These are phyloP conservation scores for Tylopilus subfusipes DNA, from an alignment of 768 basidiomycete species.

Conservation along the genomic window DNA sequence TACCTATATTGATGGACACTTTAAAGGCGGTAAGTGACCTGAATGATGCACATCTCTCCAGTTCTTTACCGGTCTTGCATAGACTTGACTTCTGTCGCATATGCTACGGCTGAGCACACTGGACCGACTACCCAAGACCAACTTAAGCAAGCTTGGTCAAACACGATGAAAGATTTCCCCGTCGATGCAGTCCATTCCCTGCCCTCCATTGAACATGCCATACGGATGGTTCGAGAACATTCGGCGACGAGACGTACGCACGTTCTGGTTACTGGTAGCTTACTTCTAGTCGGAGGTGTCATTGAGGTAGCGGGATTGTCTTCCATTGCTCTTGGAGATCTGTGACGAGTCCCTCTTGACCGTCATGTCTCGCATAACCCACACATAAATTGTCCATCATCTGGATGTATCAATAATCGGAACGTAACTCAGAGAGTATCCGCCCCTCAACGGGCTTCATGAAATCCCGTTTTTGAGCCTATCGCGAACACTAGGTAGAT, in stretches of 20 bases:
- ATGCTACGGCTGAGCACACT: constrained; percentile 57
- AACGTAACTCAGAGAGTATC: constrained; percentile 9
- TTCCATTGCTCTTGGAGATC: constrained; percentile 55
- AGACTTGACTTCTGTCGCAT: constrained; percentile 78
- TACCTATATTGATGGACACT: constrained; percentile 85
- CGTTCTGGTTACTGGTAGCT: constrained; percentile 87
- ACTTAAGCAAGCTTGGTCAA: constrained; percentile 70
- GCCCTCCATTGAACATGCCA: constrained; percentile 85
- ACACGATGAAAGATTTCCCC: constrained; percentile 60
- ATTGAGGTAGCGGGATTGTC: constrained; percentile 87
- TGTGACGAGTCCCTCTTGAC: constrained; percentile 2
- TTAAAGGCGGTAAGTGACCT: constrained; percentile 74
- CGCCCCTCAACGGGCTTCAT: neutral
- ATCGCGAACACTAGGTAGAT: neutral
- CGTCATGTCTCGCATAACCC: neutral
- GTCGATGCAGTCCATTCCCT: constrained; percentile 66
- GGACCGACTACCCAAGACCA: constrained; percentile 73
- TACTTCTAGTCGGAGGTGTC: constrained; percentile 91
- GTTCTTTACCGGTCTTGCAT: constrained; percentile 1
- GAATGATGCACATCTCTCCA: neutral
- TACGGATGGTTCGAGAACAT: constrained; percentile 57
- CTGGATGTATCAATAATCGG: neutral
- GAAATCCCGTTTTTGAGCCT: neutral
- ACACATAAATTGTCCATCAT: constrained; percentile 1
- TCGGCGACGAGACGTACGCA: constrained; percentile 36